Base-by-base conservation (phyloP, 2,329 filamentous ascomycete species). In the Penicillium sp. region DNA sequence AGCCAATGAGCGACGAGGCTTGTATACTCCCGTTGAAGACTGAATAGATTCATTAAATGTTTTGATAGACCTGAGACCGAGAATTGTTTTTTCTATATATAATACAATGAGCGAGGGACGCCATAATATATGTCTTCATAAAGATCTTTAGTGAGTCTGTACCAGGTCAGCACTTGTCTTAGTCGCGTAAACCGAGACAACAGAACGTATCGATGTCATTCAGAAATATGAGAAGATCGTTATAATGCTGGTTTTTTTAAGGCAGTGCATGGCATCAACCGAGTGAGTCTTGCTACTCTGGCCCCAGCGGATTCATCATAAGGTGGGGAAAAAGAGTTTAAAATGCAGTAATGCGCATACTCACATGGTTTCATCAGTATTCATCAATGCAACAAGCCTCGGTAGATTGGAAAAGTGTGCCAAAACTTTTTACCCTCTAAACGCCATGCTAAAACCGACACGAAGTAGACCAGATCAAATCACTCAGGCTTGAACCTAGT, bases 211-310 rank as follows among this genome's bases (percentile, higher is more conserved):
- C 58, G 66, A 23, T 3, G 17, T 35, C 23, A 15, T 74, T 87
- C 86, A 87, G 84, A 87, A 75, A 81, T 65, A 73, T 84, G 87
- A 89, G 87, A 89, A 89, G 87, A 89, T 88, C 80, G 51, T 66
- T 76, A 58, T 82, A 80, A 81, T 81, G 86, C 87, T 88, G 87
- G 86, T 83, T 78, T 73, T 73, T 85, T 85, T 76, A 85, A 87
- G 84, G 78, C 86, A 88, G 78, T 61, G 76, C 75, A 73, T 63
- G 66, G 71, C 72, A 73, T 72, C 74, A 64, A 58, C 47, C 51
- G 7, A 17, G 58, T 64, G 69, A 74, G 70, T 73, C 69, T 71
- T 70, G 68, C 80, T 83, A 77, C 73, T 84, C 79, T 84, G 82
- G 82, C 82, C 82, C 82, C 81, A 80, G 82, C 82, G 75, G 72